Evolutionary conservation across 257 asterid genomes (phyloP).

Genomic region (Ilex aquifolium): DNA sequence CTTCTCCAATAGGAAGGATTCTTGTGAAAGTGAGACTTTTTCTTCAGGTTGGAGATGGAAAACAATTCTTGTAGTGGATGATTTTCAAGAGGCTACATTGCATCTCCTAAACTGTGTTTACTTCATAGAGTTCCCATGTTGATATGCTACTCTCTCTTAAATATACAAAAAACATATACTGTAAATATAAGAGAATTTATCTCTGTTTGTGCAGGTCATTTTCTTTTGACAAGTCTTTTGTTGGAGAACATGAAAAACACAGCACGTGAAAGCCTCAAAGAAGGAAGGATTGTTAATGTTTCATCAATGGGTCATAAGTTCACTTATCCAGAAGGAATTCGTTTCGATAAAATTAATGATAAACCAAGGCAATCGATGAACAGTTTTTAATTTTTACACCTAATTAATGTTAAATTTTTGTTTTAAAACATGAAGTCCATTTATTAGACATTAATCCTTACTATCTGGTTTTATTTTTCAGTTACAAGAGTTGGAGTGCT

Average conservation of each 20-base stretch:
- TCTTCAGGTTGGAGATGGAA: too few species aligned
- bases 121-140: too few species aligned
- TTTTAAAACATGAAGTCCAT: too few species aligned
- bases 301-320: conserved; percentile 42
- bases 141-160: neutral
- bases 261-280: conserved; percentile 36
- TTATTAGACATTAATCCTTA: too few species aligned
- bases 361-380: conserved; percentile 23
- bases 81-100: too few species aligned
- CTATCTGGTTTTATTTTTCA: neutral
- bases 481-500: conserved; percentile 15
- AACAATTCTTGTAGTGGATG: too few species aligned
- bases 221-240: conserved; percentile 46
- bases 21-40: too few species aligned
- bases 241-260: conserved; percentile 51
- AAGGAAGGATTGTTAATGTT: conserved; percentile 58
- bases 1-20: too few species aligned
- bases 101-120: too few species aligned
- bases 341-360: conserved; percentile 48
- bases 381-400: too few species aligned
- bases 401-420: too few species aligned
- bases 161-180: neutral
- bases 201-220: conserved; percentile 37
- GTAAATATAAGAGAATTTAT: neutral
- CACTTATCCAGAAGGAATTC: conserved; percentile 35